Base-by-base conservation (phyloP, 768 basidiomycete species). In the Lentinula lateritia region DNA sequence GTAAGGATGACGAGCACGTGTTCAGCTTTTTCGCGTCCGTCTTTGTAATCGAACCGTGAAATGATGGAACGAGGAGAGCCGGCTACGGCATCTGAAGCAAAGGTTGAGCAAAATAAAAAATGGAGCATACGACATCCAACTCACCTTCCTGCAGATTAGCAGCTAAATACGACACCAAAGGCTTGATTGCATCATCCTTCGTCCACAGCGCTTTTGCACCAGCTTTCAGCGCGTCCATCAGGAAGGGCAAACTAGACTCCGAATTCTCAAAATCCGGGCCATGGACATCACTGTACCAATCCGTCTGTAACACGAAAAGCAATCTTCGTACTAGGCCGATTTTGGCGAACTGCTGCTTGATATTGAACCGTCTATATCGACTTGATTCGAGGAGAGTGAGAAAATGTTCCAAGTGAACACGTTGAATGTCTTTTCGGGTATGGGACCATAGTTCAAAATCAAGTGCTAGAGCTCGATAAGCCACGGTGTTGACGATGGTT, bases 361-460 rank as follows among this genome's bases (percentile, higher is more conserved):
- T 73, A 69, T 95, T 97, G 77, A 93, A 97, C 39, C 81, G 80
- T 60, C 81, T 82, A 70, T 89, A 88, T 60, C 86, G 84, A 65
- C 92, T 95, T 1, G 82, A 79, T 56, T 83, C 75, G 15, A 96
- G 71, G 16, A 97, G 82, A 13, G 85, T 89, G 6, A 80, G 72
- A 69, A 96, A 95, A 69, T 96, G 94, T 52, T 90, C 88, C 0
- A 95, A 77, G 66, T 94, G 88, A 12, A 86, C 81, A 4, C 79
- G 80, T 66, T 93, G 91, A n/a, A 97, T 85, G 53, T 92, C 90
- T 16, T 76, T 69, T 3, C 79, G 78, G 0, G 90, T 86, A 36
- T 75, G 80, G 0, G 90, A 85, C 95, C 95, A 98, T 10, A 97
- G 84, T 56, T 93, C 88, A 64, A 98, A 92, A 67, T 96, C 93